Evolutionary conservation across 305 asterid genomes (phyloP).

Genomic region (Fraxinus platypoda): DNA sequence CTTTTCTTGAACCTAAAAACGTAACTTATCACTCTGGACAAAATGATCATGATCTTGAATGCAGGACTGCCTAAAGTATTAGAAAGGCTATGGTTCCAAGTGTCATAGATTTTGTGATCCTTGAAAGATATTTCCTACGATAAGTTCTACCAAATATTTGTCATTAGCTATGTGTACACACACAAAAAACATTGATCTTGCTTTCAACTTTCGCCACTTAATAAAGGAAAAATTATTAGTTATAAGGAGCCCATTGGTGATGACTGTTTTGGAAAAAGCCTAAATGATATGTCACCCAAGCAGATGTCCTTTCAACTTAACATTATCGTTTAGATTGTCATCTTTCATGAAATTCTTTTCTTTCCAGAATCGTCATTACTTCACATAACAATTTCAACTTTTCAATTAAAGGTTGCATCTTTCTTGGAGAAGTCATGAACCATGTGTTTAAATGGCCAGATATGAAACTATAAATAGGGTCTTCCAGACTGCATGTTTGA

Average conservation of each 20-base stretch:
- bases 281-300: neutral
- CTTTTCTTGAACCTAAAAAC: neutral
- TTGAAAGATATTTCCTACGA: neutral
- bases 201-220: neutral
- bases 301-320: neutral
- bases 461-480: neutral
- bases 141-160: neutral
- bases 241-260: neutral
- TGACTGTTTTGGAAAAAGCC: neutral
- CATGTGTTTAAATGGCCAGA: neutral
- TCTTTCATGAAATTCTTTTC: neutral
- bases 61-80: neutral
- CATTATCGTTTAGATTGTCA: neutral
- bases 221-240: neutral
- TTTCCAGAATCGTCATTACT: neutral
- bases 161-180: neutral
- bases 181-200: neutral
- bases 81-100: neutral
- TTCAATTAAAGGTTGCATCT: neutral
- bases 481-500: neutral
- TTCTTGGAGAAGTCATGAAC: neutral
- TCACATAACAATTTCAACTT: neutral
- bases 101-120: neutral
- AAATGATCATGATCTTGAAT: neutral
- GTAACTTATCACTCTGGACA: neutral